A percentile compares a stretch with the other conserved stretches of the same genome.
phyloP scores from a whole-genome alignment of 1,139 yeast genomes.

The Candida sanyaensis region DNA sequence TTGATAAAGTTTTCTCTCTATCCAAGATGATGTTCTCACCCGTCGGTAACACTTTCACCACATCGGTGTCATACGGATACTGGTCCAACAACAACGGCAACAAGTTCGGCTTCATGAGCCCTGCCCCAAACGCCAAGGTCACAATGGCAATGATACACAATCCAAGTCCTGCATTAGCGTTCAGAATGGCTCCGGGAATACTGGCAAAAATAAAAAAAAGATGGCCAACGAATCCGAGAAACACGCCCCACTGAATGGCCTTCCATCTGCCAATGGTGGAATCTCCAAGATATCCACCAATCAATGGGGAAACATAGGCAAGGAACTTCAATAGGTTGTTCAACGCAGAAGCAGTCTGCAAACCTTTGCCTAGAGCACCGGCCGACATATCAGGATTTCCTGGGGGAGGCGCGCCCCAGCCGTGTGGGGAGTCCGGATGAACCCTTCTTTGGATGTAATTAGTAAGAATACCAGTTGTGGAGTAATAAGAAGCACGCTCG shows the following conservation, averaged over 20 bases:
- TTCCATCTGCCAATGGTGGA: constrained; percentile 42
- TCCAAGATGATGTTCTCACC: constrained; percentile 75
- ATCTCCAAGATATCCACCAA: constrained; percentile 48
- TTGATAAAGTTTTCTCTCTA: constrained; percentile 69
- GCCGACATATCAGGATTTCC: constrained; percentile 37
- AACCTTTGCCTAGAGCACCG: constrained; percentile 48
- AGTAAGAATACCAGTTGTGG: constrained; percentile 41
- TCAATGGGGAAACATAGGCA: constrained; percentile 45
- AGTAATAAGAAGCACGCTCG: constrained; percentile 50
- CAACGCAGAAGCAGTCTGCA: constrained; percentile 40
- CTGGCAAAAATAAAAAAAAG: constrained; percentile 42
- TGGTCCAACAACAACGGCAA: constrained; percentile 56
- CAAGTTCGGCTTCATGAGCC: constrained; percentile 53
- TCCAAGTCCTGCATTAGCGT: constrained; percentile 32
- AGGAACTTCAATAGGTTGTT: constrained; percentile 40
- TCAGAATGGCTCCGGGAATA: constrained; percentile 36
- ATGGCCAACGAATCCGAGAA: constrained; percentile 41
- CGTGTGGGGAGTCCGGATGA: constrained; percentile 52
- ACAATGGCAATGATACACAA: constrained; percentile 39
- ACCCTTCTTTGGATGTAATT: constrained; percentile 50
- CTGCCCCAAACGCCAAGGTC: constrained; percentile 46
- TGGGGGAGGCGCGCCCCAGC: constrained; percentile 40
- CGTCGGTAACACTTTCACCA: constrained; percentile 55
- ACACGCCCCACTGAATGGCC: constrained; percentile 43
- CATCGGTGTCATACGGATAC: constrained; percentile 54